These are phyloP conservation scores for Ascochyta lentis DNA, from an alignment of 2,329 filamentous ascomycete species.

Conservation along the genomic window DNA sequence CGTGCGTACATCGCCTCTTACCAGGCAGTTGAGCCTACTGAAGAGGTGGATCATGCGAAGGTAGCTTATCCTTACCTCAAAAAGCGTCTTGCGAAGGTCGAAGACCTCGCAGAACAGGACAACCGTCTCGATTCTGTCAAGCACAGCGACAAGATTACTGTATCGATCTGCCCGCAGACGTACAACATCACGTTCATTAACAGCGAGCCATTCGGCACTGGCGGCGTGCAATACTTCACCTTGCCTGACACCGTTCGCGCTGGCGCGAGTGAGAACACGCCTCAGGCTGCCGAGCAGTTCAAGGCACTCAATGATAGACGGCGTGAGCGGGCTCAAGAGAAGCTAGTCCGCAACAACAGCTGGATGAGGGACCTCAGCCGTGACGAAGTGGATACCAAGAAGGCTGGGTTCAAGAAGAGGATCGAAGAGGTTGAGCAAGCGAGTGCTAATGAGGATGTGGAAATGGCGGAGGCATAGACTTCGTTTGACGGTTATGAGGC, in stretches of 20 bases:
- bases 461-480: constrained; percentile 39
- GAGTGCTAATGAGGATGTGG: constrained; percentile 38
- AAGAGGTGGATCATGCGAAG: constrained; percentile 45
- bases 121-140: constrained; percentile 40
- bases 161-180: constrained; percentile 53
- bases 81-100: constrained; percentile 46
- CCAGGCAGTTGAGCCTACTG: constrained; percentile 84
- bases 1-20: constrained; percentile 95
- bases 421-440: constrained; percentile 34
- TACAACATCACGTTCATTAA: constrained; percentile 54
- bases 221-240: constrained; percentile 51
- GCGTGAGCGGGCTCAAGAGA: constrained; percentile 50
- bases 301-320: constrained; percentile 38
- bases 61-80: constrained; percentile 53
- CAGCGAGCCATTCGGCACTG: constrained; percentile 43
- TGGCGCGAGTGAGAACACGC: constrained; percentile 42
- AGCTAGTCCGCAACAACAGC: constrained; percentile 52
- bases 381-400: constrained; percentile 55
- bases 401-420: constrained; percentile 44
- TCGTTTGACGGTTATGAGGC: background rate
- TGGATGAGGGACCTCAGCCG: constrained; percentile 56
- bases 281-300: constrained; percentile 44
- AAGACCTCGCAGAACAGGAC: constrained; percentile 41
- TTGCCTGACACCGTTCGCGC: constrained; percentile 46
- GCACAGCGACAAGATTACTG: constrained; percentile 51